Conservation (phyloP, 176 grass and related monocot species). For the Bromus sterilis region DNA sequence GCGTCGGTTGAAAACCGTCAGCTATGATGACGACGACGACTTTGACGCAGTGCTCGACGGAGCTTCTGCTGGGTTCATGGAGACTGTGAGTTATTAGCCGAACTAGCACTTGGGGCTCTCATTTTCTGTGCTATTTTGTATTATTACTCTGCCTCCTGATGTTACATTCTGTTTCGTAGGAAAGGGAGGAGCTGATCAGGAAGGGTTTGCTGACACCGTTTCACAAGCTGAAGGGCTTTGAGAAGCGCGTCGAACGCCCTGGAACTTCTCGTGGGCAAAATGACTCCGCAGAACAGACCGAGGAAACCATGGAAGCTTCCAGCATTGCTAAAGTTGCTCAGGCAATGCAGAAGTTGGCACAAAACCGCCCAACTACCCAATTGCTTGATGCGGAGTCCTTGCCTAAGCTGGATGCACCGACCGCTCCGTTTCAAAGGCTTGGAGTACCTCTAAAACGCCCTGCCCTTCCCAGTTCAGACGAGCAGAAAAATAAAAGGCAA, state of each 20-base stretch:
- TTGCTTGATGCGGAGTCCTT: conserved; percentile 66
- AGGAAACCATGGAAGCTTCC: conserved; percentile 43
- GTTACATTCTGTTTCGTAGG: conserved; percentile 31
- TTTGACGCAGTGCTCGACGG: conserved; percentile 77
- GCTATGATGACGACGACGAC: conserved; percentile 63
- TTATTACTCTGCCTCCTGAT: conserved; percentile 3
- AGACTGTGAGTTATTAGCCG: conserved; percentile 54
- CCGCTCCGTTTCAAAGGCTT: conserved; percentile 78
- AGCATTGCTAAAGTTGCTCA: conserved; percentile 67
- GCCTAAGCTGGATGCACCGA: conserved; percentile 74
- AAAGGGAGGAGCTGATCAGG: conserved; percentile 80
- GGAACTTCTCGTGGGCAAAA: conserved; percentile 26
- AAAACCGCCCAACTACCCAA: conserved; percentile 61
- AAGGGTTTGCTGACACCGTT: conserved; percentile 92
- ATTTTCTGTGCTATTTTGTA: background rate
- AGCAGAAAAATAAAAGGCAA: conserved; percentile 43
- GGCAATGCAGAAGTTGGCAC: conserved; percentile 49
- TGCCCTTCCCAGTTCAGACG: conserved; percentile 34
- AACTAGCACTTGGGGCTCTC: background rate
- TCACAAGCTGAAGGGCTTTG: conserved; percentile 90
- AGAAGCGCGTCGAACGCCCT: conserved; percentile 55
- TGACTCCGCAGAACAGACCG: background rate
- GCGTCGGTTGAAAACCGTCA: conserved; percentile 41
- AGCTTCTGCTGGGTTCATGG: conserved; percentile 77
- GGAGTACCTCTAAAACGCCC: conserved; percentile 46